phyloP scores from a whole-genome alignment of 2,329 filamentous ascomycete genomes.

The Exophiala viscosa region DNA sequence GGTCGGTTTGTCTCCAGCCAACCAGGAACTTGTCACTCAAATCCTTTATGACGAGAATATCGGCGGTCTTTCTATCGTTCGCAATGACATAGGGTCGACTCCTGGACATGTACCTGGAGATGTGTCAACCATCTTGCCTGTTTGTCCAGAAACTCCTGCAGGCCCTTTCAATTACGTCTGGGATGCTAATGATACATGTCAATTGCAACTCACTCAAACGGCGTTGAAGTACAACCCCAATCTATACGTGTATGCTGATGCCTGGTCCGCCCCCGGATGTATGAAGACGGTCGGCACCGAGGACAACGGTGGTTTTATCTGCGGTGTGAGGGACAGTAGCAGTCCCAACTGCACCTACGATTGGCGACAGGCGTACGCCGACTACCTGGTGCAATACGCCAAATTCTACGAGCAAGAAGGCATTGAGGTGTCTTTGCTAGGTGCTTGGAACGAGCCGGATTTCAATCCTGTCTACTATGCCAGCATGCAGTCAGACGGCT shows the following conservation, averaged over 20 bases:
- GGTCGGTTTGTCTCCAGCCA: slow-evolving; percentile 24
- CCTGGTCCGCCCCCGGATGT: slow-evolving; percentile 50
- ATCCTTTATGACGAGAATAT: slow-evolving; percentile 16
- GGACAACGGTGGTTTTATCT: slow-evolving; percentile 44
- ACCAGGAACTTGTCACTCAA: slow-evolving; percentile 13
- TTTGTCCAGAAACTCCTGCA: slow-evolving; percentile 42
- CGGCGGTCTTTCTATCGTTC: slow-evolving; percentile 48
- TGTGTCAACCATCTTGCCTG: slow-evolving; percentile 40
- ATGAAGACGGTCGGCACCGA: slow-evolving; percentile 51
- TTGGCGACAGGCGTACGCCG: slow-evolving; percentile 49
- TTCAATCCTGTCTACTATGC: slow-evolving; percentile 38
- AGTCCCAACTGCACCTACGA: slow-evolving; percentile 39
- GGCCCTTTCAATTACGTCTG: slow-evolving; percentile 44
- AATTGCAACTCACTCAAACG: slow-evolving; percentile 52
- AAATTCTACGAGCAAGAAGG: slow-evolving; percentile 41
- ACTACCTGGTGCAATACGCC: slow-evolving; percentile 48
- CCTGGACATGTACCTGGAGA: slow-evolving; percentile 27
- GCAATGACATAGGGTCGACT: slow-evolving; percentile 48
- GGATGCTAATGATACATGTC: slow-evolving; percentile 48
- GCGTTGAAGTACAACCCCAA: slow-evolving; percentile 37
- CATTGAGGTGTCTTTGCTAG: slow-evolving; percentile 41
- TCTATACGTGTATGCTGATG: slow-evolving; percentile 48
- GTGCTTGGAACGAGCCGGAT: slow-evolving; percentile 48
- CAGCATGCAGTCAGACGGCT: slow-evolving; percentile 46
- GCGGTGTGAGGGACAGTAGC: slow-evolving; percentile 40